These are phyloP conservation scores for Xanthoconium stramineum DNA, from an alignment of 768 basidiomycete species.

Conservation along the genomic window DNA sequence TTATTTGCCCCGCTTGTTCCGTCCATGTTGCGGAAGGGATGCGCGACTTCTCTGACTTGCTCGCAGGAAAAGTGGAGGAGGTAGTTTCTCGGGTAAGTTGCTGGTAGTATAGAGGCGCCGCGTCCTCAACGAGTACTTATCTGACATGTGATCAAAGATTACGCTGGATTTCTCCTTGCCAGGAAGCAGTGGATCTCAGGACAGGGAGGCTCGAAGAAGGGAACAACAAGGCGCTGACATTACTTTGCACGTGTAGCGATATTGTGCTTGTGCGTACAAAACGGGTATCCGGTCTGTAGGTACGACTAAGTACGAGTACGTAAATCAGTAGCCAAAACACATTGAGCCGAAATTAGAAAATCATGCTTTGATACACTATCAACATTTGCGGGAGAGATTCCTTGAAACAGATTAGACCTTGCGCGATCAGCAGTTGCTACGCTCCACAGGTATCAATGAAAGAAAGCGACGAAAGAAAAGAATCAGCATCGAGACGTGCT, in stretches of 20 bases:
- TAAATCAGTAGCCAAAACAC: no score
- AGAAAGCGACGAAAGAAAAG: background rate
- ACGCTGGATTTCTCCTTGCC: background rate
- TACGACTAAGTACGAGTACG: no score
- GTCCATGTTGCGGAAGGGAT: conserved; percentile 2
- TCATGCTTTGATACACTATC: no score
- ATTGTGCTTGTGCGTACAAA: no score
- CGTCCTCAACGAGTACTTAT: background rate
- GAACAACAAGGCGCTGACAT: background rate
- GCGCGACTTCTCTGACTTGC: conserved; percentile 13
- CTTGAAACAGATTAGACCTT: no score
- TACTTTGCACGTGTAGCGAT: background rate
- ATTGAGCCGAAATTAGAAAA: no score
- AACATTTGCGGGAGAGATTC: no score
- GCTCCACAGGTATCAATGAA: background rate
- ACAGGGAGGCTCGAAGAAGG: background rate
- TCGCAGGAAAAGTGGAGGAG: conserved; percentile 10
- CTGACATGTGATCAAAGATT: background rate
- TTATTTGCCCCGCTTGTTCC: conserved; percentile 2
- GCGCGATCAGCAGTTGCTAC: no score
- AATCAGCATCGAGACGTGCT: background rate
- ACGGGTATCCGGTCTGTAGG: no score
- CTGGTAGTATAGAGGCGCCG: background rate
- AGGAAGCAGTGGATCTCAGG: no score
- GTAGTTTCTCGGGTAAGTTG: conserved; percentile 13